Evolutionary conservation across 2,329 filamentous ascomycete genomes (phyloP).

Genomic region (Trichoderma guizhouense): DNA sequence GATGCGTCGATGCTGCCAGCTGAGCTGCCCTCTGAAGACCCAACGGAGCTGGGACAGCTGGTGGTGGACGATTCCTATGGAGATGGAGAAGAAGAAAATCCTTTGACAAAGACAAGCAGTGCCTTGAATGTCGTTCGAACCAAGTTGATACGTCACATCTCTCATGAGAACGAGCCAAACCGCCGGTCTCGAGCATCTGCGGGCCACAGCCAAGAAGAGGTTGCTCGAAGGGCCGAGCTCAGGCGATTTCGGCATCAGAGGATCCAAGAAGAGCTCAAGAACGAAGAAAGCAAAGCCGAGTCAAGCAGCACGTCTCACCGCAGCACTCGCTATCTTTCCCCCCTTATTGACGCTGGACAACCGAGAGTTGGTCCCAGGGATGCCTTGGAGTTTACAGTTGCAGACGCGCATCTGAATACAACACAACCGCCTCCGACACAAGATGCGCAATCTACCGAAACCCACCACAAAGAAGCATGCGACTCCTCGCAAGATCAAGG

Average conservation of each 20-base stretch:
- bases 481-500: not conserved
- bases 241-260: conserved; percentile 53
- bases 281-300: conserved; percentile 40
- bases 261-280: conserved; percentile 56
- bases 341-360: conserved; percentile 29
- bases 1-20: not conserved
- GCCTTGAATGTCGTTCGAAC: conserved; percentile 45
- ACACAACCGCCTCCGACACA: not conserved
- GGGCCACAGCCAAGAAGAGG: conserved; percentile 49
- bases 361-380: conserved; percentile 45
- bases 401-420: not conserved
- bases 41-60: conserved; percentile 33
- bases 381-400: conserved; percentile 43
- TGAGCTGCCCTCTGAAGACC: conserved; percentile 3
- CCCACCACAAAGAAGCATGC: not conserved
- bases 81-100: conserved; percentile 31
- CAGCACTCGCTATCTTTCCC: conserved; percentile 26
- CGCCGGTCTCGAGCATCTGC: conserved; percentile 40
- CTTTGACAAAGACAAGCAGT: conserved; percentile 34
- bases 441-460: not conserved
- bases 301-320: conserved; percentile 28
- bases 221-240: conserved; percentile 54
- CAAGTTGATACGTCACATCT: conserved; percentile 45
- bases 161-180: conserved; percentile 41
- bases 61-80: conserved; percentile 40